phyloP scores from a whole-genome alignment of 2,329 filamentous ascomycete genomes.

The Alternaria panax region DNA sequence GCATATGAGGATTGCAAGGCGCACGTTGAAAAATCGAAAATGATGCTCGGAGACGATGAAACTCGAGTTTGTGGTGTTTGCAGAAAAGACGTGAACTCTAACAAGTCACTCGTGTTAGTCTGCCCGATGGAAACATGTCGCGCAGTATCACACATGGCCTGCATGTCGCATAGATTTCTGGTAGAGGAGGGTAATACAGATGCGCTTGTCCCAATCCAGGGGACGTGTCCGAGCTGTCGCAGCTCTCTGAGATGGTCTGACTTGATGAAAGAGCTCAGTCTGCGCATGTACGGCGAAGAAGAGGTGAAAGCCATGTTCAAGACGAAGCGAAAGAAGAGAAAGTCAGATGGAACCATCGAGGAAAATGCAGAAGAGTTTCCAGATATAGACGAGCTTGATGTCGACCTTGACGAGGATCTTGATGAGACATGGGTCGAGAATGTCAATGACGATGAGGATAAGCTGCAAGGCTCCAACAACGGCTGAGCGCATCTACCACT shows the following conservation, averaged over 20 bases:
- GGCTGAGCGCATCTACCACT: constrained; percentile 31
- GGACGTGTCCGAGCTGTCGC: constrained; percentile 75
- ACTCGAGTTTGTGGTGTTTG: constrained; percentile 59
- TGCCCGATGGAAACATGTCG: constrained; percentile 61
- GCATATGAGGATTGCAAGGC: constrained; percentile 60
- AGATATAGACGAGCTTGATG: constrained; percentile 34
- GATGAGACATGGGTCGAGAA: constrained; percentile 47
- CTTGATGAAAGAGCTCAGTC: constrained; percentile 81
- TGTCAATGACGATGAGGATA: constrained; percentile 40
- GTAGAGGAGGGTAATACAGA: constrained; percentile 46
- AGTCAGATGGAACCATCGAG: constrained; percentile 33
- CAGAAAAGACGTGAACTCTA: constrained; percentile 45
- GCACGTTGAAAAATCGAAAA: constrained; percentile 61
- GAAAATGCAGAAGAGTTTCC: constrained; percentile 19
- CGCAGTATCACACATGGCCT: constrained; percentile 62
- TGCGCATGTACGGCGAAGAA: constrained; percentile 73
- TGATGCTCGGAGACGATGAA: constrained; percentile 25
- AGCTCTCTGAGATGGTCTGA: constrained; percentile 72
- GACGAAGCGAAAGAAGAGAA: constrained; percentile 51
- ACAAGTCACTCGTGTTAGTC: constrained; percentile 56
- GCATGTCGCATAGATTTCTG: constrained; percentile 62
- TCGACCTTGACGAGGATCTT: constrained; percentile 43
- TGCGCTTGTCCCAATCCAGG: constrained; percentile 70
- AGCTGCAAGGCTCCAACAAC: neutral
- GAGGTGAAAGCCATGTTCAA: constrained; percentile 75